Conservation (phyloP, 345 rosid genomes). For the Mallotus nudiflorus region DNA sequence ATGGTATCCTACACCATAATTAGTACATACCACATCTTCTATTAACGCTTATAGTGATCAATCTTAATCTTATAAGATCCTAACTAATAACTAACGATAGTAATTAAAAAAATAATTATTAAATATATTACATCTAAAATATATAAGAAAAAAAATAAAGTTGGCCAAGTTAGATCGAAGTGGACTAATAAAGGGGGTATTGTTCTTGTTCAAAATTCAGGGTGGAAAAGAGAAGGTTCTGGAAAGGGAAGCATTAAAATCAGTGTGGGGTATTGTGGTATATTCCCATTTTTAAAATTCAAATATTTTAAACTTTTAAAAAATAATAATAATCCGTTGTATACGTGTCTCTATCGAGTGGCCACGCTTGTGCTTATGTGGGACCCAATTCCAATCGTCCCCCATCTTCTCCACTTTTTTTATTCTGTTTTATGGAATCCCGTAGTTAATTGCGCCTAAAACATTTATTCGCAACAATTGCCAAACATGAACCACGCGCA, state of each 20-base stretch:
- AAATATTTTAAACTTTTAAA: neutral
- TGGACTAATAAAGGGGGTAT: no score
- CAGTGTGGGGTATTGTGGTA: neutral
- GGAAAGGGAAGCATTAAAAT: neutral
- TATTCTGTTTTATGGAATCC: neutral
- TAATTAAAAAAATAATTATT: no score
- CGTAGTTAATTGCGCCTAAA: slow-evolving; percentile 9
- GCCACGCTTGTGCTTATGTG: neutral
- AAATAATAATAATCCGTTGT: neutral
- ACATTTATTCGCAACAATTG: neutral
- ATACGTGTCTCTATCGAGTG: neutral
- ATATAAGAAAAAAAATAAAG: no score
- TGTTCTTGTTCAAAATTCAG: no score
- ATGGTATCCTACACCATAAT: no score
- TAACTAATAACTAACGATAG: no score
- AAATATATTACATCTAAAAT: no score
- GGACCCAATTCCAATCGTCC: neutral
- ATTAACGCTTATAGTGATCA: no score
- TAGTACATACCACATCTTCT: no score
- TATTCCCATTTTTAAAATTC: neutral
- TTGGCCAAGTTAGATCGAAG: no score
- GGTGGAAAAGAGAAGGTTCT: no score
- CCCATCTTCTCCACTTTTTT: neutral
- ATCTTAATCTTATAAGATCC: no score
- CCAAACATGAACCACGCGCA: neutral